Conservation (phyloP, 768 basidiomycete genomes). For the Auriculariales sp. region DNA sequence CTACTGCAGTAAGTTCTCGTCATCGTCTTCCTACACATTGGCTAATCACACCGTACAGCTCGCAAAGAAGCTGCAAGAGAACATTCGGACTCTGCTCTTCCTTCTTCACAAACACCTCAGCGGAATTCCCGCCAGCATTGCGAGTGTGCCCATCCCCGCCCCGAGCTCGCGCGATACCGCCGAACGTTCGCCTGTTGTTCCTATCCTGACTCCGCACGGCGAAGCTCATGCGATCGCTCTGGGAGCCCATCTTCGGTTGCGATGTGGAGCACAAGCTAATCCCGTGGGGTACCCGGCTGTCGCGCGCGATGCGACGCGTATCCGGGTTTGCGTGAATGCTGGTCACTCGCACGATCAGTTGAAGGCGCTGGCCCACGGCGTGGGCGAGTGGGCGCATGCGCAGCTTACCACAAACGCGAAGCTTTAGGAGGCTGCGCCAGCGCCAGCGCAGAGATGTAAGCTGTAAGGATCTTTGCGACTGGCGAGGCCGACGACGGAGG, state of each 20-base stretch:
- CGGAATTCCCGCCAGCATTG: constrained; percentile 19
- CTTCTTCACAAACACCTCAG: constrained; percentile 20
- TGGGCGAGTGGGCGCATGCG: constrained; percentile 20
- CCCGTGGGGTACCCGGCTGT: constrained; percentile 65
- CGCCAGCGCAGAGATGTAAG: no score
- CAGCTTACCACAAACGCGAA: no score
- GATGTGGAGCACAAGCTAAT: constrained; percentile 49
- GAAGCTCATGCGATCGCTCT: constrained; percentile 64
- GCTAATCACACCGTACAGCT: not conserved
- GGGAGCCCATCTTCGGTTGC: constrained; percentile 38
- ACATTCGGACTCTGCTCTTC: constrained; percentile 18
- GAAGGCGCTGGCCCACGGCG: constrained; percentile 34
- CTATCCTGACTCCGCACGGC: constrained; percentile 65
- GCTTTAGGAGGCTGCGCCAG: no score
- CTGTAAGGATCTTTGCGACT: no score
- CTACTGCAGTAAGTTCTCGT: constrained; percentile 43
- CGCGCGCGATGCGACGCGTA: constrained; percentile 68
- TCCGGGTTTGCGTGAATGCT: constrained; percentile 80
- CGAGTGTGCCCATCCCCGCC: no score
- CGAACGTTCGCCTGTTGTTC: constrained; percentile 61
- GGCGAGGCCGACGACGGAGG: no score
- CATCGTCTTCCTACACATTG: not conserved
- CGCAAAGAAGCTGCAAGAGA: constrained; percentile 17
- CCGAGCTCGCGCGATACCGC: constrained; percentile 8
- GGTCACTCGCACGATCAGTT: constrained; percentile 55